These are phyloP conservation scores for Pelargonium fulgidum DNA, from an alignment of 441 rosid genomes.

Conservation along the genomic window DNA sequence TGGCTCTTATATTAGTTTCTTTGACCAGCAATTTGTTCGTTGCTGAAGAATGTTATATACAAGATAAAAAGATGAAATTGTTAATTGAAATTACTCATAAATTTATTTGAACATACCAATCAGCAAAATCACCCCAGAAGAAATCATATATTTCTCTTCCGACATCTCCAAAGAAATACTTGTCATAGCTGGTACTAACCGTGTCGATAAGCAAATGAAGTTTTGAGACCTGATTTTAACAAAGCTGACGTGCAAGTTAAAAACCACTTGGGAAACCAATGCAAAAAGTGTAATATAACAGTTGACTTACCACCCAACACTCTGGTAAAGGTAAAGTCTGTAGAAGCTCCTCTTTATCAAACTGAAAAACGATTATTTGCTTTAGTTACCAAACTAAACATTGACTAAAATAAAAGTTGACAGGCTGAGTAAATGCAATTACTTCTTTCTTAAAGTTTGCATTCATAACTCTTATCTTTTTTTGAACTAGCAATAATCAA, in stretches of 20 bases:
- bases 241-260: neutral
- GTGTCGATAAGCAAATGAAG: slow-evolving; percentile 74
- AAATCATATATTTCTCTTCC: slow-evolving; percentile 93
- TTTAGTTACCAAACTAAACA: slow-evolving; percentile 12
- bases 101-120: slow-evolving; percentile 48
- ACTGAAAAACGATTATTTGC: slow-evolving; percentile 33
- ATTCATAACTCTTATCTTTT: neutral
- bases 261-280: neutral
- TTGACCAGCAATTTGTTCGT: neutral
- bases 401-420: neutral
- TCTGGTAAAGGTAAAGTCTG: slow-evolving; percentile 65
- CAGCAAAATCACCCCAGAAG: slow-evolving; percentile 96
- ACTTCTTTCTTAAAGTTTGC: neutral
- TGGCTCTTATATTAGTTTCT: slow-evolving; percentile 6
- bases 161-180: slow-evolving; percentile 79
- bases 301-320: slow-evolving; percentile 81
- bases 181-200: slow-evolving; percentile 77
- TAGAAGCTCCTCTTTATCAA: slow-evolving; percentile 56
- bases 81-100: neutral
- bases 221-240: slow-evolving; percentile 60
- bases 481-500: neutral
- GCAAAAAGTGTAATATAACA: slow-evolving; percentile 7
- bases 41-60: neutral
- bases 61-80: slow-evolving; percentile 6
- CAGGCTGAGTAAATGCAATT: neutral